A percentile compares a stretch with the other conserved stretches of the same genome.
phyloP scores from a whole-genome alignment of 2,329 filamentous ascomycete genomes.

The Hymenoscyphus salicellus region DNA sequence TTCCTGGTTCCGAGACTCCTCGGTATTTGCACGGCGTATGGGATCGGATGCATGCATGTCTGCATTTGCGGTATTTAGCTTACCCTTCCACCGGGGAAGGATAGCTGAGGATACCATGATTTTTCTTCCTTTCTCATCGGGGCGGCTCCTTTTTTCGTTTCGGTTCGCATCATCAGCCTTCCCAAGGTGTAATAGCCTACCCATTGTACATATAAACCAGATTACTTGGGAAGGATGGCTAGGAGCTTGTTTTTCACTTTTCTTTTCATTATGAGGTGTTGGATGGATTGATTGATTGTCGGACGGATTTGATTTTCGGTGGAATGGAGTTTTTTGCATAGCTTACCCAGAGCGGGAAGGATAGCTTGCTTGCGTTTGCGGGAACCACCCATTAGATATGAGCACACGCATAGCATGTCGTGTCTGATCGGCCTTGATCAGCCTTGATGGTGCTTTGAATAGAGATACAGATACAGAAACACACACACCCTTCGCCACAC shows the following conservation, averaged over 20 bases:
- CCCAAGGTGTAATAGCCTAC: constrained; percentile 20
- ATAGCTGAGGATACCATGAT: constrained; percentile 23
- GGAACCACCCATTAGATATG: not conserved
- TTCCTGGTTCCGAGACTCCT: not conserved
- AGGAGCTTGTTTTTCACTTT: constrained; percentile 13
- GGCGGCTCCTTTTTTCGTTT: no score
- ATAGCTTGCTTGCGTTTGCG: constrained; percentile 19
- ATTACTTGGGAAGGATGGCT: constrained; percentile 29
- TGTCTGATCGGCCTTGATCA: no score
- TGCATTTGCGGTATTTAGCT: constrained; percentile 25
- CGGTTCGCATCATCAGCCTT: constrained; percentile 4
- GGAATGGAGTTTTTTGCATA: constrained; percentile 25
- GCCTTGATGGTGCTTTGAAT: no score
- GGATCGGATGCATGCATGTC: constrained; percentile 1
- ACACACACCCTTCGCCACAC: no score
- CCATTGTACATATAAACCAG: constrained; percentile 22
- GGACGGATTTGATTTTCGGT: constrained; percentile 13
- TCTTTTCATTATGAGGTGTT: constrained; percentile 4
- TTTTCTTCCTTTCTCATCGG: not conserved
- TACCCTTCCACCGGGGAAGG: constrained; percentile 27
- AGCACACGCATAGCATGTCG: no score
- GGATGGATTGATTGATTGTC: not conserved
- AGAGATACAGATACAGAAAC: no score
- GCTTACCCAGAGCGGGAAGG: constrained; percentile 29
- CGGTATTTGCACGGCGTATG: constrained; percentile 18